These are phyloP conservation scores for Ehretia macrophylla DNA, from an alignment of 257 asterid species.

Conservation along the genomic window DNA sequence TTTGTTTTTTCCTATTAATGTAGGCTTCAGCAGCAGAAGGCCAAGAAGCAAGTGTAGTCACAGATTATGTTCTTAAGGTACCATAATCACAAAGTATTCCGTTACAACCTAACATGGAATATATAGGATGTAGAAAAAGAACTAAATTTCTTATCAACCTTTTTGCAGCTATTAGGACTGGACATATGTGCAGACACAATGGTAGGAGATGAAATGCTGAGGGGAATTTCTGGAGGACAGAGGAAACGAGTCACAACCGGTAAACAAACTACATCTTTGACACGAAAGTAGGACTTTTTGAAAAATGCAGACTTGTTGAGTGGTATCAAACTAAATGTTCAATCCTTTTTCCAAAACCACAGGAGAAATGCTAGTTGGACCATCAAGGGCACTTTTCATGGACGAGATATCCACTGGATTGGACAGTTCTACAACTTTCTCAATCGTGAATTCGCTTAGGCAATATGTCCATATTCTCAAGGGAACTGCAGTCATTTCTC, in stretches of 20 bases:
- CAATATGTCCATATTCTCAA: constrained; percentile 73
- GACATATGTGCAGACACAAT: constrained; percentile 80
- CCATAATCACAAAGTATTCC: no score
- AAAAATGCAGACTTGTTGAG: neutral
- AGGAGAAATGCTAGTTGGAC: constrained; percentile 97
- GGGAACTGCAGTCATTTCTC: constrained; percentile 82
- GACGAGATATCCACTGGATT: constrained; percentile 95
- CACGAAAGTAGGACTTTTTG: neutral
- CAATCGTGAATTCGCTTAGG: constrained; percentile 68
- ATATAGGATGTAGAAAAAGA: no score
- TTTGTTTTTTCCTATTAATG: neutral
- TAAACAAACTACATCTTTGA: constrained; percentile 7
- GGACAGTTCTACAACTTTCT: constrained; percentile 86
- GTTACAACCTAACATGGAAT: no score
- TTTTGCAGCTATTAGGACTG: constrained; percentile 69
- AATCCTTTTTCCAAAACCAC: neutral
- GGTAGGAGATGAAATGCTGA: constrained; percentile 79
- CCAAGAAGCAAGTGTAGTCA: constrained; percentile 2
- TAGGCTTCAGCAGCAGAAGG: constrained; percentile 5
- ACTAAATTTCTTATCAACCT: no score
- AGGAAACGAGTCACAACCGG: constrained; percentile 87
- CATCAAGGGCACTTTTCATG: constrained; percentile 83
- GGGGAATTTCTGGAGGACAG: constrained; percentile 94
- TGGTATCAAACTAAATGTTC: neutral
- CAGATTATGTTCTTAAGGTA: constrained; percentile 31